These are phyloP conservation scores for Pythium rhizo-oryzae DNA, from an alignment of 352 stramenopile genomes.

Conservation along the genomic window DNA sequence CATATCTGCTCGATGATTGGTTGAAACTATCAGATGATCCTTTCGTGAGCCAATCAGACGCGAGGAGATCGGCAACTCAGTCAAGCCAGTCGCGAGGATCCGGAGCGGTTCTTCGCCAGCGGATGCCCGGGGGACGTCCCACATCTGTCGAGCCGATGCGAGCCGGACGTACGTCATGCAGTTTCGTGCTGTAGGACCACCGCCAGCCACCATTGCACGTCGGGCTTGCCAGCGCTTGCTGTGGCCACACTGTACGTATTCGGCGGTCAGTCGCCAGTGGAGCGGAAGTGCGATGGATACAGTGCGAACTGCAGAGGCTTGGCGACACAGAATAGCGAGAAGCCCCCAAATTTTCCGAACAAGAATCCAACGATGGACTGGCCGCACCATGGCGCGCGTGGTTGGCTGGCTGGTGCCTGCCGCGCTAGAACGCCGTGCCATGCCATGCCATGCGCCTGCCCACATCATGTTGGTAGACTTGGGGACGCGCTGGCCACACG, in stretches of 20 bases:
- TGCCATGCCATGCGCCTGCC: too few relatives aligned
- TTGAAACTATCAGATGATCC: background rate
- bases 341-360: background rate
- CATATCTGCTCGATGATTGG: slow-evolving; percentile 18
- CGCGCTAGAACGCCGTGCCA: too few relatives aligned
- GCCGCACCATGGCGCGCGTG: too few relatives aligned
- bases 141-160: slow-evolving; percentile 17
- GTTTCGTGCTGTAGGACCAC: background rate
- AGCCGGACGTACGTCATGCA: slow-evolving; percentile 4
- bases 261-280: too few relatives aligned
- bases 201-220: background rate
- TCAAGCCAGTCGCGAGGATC: slow-evolving; percentile 13
- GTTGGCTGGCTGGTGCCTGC: too few relatives aligned
- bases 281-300: slow-evolving; percentile 6
- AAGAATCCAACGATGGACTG: background rate
- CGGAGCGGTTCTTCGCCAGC: slow-evolving; percentile 20
- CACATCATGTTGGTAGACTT: background rate
- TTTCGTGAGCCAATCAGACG: slow-evolving; percentile 23
- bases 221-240: too few relatives aligned
- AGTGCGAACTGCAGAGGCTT: slow-evolving; percentile 11
- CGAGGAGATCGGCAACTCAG: background rate
- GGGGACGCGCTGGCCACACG: too few relatives aligned
- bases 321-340: background rate
- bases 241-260: background rate
- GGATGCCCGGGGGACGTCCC: slow-evolving; percentile 19